A percentile compares a stretch with the other conserved stretches of the same genome.
phyloP scores from a whole-genome alignment of 768 basidiomycete genomes.

The Boletus eberwhitei region DNA sequence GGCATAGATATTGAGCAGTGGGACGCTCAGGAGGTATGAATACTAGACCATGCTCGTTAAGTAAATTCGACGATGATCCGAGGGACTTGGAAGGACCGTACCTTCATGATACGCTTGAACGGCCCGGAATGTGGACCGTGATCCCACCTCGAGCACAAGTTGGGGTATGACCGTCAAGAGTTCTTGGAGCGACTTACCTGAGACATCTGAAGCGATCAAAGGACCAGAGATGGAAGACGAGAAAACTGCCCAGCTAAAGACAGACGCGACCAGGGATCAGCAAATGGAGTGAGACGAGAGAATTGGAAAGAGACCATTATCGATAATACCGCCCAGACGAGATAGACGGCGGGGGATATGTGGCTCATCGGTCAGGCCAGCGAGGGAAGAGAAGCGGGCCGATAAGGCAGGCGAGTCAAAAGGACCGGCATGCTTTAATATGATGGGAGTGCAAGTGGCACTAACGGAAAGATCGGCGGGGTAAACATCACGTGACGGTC shows the following conservation, averaged over 20 bases:
- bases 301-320: slow-evolving; percentile 35
- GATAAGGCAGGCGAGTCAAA: not conserved
- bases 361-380: slow-evolving; percentile 49
- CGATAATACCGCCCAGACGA: slow-evolving; percentile 61
- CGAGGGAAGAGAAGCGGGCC: not conserved
- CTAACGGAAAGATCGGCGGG: not conserved
- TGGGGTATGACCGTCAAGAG: not conserved
- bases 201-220: slow-evolving; percentile 78
- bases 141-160: slow-evolving; percentile 52
- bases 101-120: slow-evolving; percentile 86
- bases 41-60: slow-evolving; percentile 46
- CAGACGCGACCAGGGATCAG: not conserved
- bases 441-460: no score
- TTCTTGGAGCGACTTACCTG: slow-evolving; percentile 38
- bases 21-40: slow-evolving; percentile 63
- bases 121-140: slow-evolving; percentile 63
- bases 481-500: not conserved
- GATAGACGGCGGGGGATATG: slow-evolving; percentile 53
- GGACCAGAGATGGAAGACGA: slow-evolving; percentile 73
- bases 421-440: no score
- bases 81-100: slow-evolving; percentile 35
- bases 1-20: slow-evolving; percentile 54
- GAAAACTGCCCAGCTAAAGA: slow-evolving; percentile 54
- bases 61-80: not conserved
- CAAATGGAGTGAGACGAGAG: no score